A percentile compares a stretch with the other conserved stretches of the same genome.
Evolutionary conservation across 1,139 yeast species (phyloP).

Genomic region (Blastobotrys buckinghamii): DNA sequence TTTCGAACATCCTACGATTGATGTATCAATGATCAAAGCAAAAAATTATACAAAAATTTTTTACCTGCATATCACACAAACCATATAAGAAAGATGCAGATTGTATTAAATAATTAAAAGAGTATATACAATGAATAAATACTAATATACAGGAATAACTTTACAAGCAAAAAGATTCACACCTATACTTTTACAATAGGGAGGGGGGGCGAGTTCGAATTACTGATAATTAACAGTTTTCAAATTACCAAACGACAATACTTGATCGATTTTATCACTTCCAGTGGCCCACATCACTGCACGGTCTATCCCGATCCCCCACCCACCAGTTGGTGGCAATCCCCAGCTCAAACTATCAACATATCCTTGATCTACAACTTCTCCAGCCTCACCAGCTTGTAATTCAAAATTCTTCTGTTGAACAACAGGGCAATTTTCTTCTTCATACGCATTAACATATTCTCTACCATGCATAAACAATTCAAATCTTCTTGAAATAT

Average conservation of each 20-base stretch:
- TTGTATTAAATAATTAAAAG: too few relatives aligned
- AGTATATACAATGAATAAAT: too few relatives aligned
- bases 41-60: too few relatives aligned
- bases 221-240: slow-evolving; percentile 49
- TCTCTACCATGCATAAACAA: slow-evolving; percentile 75
- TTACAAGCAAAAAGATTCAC: too few relatives aligned
- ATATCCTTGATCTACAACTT: slow-evolving; percentile 67
- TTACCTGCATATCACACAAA: too few relatives aligned
- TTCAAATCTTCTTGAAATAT: slow-evolving; percentile 70
- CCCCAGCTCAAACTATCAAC: slow-evolving; percentile 82
- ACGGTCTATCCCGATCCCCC: slow-evolving; percentile 94
- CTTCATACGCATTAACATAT: slow-evolving; percentile 91
- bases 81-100: too few relatives aligned
- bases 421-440: slow-evolving; percentile 77
- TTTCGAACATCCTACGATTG: too few relatives aligned
- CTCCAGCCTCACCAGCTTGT: slow-evolving; percentile 47
- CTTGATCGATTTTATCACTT: slow-evolving; percentile 65
- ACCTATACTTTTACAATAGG: too few relatives aligned
- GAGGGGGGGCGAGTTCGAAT: too few relatives aligned
- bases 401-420: slow-evolving; percentile 46
- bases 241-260: slow-evolving; percentile 74
- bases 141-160: too few relatives aligned
- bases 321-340: slow-evolving; percentile 96
- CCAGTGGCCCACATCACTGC: slow-evolving; percentile 72
- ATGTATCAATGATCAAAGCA: too few relatives aligned